A percentile compares a stretch with the other conserved stretches of the same genome.
These are phyloP conservation scores for Pestalotiopsis sp. DNA, from an alignment of 2,329 filamentous ascomycete genomes.

Conservation along the genomic window DNA sequence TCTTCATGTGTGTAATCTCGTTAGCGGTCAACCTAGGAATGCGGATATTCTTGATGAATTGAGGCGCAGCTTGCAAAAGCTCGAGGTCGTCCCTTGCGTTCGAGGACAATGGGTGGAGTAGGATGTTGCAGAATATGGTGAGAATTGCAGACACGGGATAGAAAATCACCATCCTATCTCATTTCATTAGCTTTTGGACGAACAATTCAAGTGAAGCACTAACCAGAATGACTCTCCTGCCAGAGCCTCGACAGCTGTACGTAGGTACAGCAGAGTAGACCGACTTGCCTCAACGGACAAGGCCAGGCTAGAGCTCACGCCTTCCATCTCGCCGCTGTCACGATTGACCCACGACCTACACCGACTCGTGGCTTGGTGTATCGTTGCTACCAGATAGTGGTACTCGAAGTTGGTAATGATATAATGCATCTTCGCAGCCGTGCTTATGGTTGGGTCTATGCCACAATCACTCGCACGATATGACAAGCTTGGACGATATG, in stretches of 20 bases:
- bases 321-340: constrained; percentile 38
- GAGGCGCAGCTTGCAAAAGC: constrained; percentile 41
- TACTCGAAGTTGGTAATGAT: constrained; percentile 55
- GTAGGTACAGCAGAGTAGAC: constrained; percentile 51
- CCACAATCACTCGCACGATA: constrained; percentile 25
- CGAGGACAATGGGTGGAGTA: constrained; percentile 45
- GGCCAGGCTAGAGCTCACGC: constrained; percentile 51
- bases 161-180: constrained; percentile 51
- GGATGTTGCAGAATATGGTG: constrained; percentile 54
- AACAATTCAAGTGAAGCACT: constrained; percentile 15
- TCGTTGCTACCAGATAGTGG: constrained; percentile 53
- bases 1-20: constrained; percentile 37
- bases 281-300: constrained; percentile 56
- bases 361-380: constrained; percentile 54
- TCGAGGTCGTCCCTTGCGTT: constrained; percentile 45
- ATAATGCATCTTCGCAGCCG: constrained; percentile 43
- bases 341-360: constrained; percentile 42
- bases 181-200: constrained; percentile 19
- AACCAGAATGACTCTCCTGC: constrained; percentile 51
- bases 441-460: constrained; percentile 11
- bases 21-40: constrained; percentile 28
- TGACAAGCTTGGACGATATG: constrained; percentile 48
- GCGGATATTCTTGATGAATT: constrained; percentile 43
- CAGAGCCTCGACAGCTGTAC: constrained; percentile 40
- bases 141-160: constrained; percentile 57